A percentile compares a stretch with the other conserved stretches of the same genome.
These are phyloP conservation scores for Albophoma yamanashiensis DNA, from an alignment of 2,329 filamentous ascomycete genomes.

Conservation along the genomic window DNA sequence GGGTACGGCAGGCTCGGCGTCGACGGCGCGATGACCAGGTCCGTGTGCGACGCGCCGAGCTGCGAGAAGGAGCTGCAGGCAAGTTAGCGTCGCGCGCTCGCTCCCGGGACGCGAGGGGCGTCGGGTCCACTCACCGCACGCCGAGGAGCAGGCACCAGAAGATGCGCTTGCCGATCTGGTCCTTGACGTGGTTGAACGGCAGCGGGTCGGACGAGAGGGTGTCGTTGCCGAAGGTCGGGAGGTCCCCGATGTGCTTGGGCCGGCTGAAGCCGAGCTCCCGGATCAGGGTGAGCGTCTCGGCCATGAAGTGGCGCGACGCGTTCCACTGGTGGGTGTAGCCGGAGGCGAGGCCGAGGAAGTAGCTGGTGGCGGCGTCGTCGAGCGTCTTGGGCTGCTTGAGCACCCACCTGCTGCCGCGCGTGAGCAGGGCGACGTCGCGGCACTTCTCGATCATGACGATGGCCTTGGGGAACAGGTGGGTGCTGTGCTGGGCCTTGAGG, in stretches of 20 bases:
- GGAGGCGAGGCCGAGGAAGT: constrained; percentile 58
- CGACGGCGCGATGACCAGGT: constrained; percentile 65
- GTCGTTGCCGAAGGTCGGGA: constrained; percentile 29
- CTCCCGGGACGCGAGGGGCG: neutral
- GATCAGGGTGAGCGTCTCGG: constrained; percentile 60
- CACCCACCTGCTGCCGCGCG: constrained; percentile 46
- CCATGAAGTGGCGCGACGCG: constrained; percentile 58
- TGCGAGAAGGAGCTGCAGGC: constrained; percentile 59
- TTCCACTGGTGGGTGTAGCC: constrained; percentile 60
- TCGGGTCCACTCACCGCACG: constrained; percentile 36
- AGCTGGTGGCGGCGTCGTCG: constrained; percentile 58
- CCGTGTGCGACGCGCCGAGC: constrained; percentile 59
- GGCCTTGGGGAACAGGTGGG: constrained; percentile 56
- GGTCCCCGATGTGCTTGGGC: constrained; percentile 31
- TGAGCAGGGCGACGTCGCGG: constrained; percentile 55
- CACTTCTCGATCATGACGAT: constrained; percentile 62
- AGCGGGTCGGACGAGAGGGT: constrained; percentile 26
- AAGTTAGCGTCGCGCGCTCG: neutral
- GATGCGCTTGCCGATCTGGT: constrained; percentile 65
- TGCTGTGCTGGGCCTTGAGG: constrained; percentile 53
- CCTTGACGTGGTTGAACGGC: constrained; percentile 57
- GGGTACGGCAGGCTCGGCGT: constrained; percentile 70
- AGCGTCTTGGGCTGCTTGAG: constrained; percentile 36
- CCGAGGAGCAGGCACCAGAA: constrained; percentile 79
- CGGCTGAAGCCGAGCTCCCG: constrained; percentile 57